A percentile compares a stretch with the other conserved stretches of the same genome.
phyloP scores from a whole-genome alignment of 208 protist genomes.

The Trypanosoma lewisi region DNA sequence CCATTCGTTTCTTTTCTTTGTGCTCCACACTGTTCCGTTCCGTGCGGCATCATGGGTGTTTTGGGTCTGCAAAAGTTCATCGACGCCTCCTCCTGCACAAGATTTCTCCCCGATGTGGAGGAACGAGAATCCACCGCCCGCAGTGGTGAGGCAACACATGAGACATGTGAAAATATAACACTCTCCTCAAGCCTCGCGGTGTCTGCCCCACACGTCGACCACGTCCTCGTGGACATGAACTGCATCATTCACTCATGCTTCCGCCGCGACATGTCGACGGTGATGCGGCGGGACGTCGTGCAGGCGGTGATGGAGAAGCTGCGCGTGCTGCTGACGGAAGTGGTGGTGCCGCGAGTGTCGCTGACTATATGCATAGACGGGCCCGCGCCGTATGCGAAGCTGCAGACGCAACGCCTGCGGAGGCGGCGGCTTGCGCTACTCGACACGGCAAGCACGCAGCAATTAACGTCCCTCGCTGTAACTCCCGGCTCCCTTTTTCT shows the following conservation, averaged over 20 bases:
- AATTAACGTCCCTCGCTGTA: constrained; percentile 68
- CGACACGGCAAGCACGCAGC: constrained; percentile 36
- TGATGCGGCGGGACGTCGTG: constrained; percentile 62
- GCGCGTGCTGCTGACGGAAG: constrained; percentile 57
- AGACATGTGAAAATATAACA: constrained; percentile 2
- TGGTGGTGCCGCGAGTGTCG: constrained; percentile 55
- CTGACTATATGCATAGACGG: constrained; percentile 83
- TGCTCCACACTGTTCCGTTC: background rate
- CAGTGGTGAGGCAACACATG: constrained; percentile 9
- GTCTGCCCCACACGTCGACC: constrained; percentile 42
- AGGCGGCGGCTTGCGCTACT: constrained; percentile 63
- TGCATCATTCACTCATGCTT: constrained; percentile 85
- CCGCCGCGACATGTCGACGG: constrained; percentile 21
- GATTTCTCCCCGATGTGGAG: constrained; percentile 64
- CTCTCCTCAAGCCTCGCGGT: constrained; percentile 9
- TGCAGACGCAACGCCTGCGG: constrained; percentile 80
- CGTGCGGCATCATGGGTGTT: constrained; percentile 52
- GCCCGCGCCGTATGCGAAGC: constrained; percentile 76
- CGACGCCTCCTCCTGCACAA: constrained; percentile 66
- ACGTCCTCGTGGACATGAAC: constrained; percentile 87
- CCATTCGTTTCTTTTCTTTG: too few species aligned
- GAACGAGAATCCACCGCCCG: constrained; percentile 26
- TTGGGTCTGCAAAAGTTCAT: constrained; percentile 83
- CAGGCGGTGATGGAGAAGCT: constrained; percentile 75
- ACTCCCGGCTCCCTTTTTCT: constrained; percentile 83